Conservation (phyloP, 2,329 filamentous ascomycete genomes). For the Colletotrichum melonis region DNA sequence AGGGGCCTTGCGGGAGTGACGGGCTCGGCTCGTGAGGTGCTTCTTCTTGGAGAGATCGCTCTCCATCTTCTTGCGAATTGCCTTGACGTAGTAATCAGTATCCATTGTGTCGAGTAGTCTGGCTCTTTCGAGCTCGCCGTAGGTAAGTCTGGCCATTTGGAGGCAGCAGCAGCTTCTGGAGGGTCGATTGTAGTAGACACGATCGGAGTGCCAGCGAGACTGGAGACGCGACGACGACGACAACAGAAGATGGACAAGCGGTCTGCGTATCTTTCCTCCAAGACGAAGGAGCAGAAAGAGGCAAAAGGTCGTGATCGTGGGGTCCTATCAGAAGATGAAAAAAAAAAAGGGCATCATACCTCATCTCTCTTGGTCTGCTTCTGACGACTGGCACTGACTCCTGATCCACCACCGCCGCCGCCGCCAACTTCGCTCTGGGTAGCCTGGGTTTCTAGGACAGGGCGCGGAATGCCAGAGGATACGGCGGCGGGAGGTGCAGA, state of each 20-base stretch:
- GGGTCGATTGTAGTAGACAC: neutral
- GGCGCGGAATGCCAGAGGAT: slow-evolving; percentile 77
- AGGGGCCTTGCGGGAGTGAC: slow-evolving; percentile 91
- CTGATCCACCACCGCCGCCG: slow-evolving; percentile 59
- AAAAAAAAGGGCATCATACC: slow-evolving; percentile 65
- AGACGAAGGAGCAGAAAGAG: neutral
- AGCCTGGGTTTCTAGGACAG: slow-evolving; percentile 70
- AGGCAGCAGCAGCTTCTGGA: neutral
- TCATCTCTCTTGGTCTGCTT: slow-evolving; percentile 99
- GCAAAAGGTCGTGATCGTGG: slow-evolving; percentile 3
- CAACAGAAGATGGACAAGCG: neutral
- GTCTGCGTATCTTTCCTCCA: neutral
- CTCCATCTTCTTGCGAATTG: slow-evolving; percentile 96
- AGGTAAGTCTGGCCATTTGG: slow-evolving; percentile 33
- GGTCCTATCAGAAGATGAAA: slow-evolving; percentile 2
- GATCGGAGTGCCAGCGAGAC: neutral
- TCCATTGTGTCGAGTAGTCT: slow-evolving; percentile 37
- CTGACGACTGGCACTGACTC: slow-evolving; percentile 91
- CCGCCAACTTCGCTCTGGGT: slow-evolving; percentile 66
- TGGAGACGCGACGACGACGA: neutral
- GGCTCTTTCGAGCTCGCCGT: slow-evolving; percentile 35
- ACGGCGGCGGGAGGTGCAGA: slow-evolving; percentile 38
- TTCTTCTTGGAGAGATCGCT: slow-evolving; percentile 98
- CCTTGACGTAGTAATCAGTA: slow-evolving; percentile 66
- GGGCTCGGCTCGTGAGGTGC: slow-evolving; percentile 79